Base-by-base conservation (phyloP, 2,329 filamentous ascomycete genomes). In the Xenoacremonium recifei region DNA sequence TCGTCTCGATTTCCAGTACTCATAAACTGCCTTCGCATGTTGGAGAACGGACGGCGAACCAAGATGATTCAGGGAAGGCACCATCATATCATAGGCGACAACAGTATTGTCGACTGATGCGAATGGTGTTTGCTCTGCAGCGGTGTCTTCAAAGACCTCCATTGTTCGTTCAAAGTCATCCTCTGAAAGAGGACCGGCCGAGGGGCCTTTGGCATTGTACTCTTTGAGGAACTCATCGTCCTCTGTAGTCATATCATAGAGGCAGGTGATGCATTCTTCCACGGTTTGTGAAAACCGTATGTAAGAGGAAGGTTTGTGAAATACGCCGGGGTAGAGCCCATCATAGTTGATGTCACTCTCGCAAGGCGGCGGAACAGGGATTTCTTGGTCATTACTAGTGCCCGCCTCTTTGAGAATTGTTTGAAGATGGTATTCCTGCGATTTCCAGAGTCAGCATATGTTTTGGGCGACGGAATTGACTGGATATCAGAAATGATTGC, bases 251-350 rank as follows among this genome's bases (percentile, higher is more conserved):
- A 97, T 92, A 70, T 95, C 90, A 82, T 99, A 99, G 57, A 85
- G 81, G 63, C 85, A 87, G 58, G 88, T 87, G 60, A 89, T 85
- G 58, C 87, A 95, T 68, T 99, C 93, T 70, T 99, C 93, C 48
- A 99, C 92, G 3, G 93, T 99, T 54, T 95, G 92, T 51, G 93
- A 97, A 71, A 95, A 97, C 52, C 92, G 89, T 64, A 99, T 96
- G 69, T 97, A 97, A 48, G 91, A 93, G 48, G 85, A 83, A 39
- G 93, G 90, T 66, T 95, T 86, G 59, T 84, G 79, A 69, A 92
- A 96, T 44, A 75, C 73, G 51, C 80, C 82, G 37, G 85, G 80
- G 64, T 97, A 97, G 57, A 96, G 79, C 59, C 85, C 80, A 67
- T 95, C 89, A 84, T 96, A 99, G 68, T 89, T 80, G 67, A 92